A percentile compares a stretch with the other conserved stretches of the same genome.
These are phyloP conservation scores for Letharia columbiana DNA, from an alignment of 495 filamentous ascomycete genomes.

Conservation along the genomic window DNA sequence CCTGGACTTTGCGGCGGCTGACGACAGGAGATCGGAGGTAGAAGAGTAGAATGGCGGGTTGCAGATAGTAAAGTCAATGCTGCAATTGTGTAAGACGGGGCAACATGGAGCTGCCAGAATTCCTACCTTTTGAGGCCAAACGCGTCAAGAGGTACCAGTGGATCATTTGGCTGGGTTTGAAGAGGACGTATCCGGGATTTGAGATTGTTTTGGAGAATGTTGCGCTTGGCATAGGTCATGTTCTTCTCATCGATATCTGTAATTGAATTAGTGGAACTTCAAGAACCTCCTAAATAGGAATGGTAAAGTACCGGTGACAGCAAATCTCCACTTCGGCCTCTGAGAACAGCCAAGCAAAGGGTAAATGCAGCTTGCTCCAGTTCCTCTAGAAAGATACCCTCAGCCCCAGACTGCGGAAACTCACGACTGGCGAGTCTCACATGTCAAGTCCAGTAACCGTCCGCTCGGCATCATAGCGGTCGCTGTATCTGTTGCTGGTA, in stretches of 20 bases:
- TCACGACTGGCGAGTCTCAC: slow-evolving; percentile 26
- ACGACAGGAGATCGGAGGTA: slow-evolving; percentile 53
- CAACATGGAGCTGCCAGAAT: not conserved
- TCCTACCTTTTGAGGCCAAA: slow-evolving; percentile 44
- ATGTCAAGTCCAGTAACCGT: slow-evolving; percentile 72
- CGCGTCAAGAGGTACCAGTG: slow-evolving; percentile 53
- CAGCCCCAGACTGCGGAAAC: not conserved
- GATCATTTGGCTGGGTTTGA: slow-evolving; percentile 39
- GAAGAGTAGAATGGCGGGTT: slow-evolving; percentile 93
- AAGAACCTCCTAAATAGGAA: not conserved
- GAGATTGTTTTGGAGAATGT: slow-evolving; percentile 56
- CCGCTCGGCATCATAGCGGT: slow-evolving; percentile 48
- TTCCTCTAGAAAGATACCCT: slow-evolving; percentile 45
- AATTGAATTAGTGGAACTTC: not conserved
- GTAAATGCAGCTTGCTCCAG: slow-evolving; percentile 86
- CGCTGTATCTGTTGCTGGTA: slow-evolving; percentile 44
- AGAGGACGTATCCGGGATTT: slow-evolving; percentile 56
- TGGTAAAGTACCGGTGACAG: slow-evolving; percentile 51
- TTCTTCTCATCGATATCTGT: slow-evolving; percentile 71
- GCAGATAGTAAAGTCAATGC: slow-evolving; percentile 83
- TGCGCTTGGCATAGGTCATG: slow-evolving; percentile 53
- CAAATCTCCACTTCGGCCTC: slow-evolving; percentile 60
- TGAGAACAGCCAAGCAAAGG: slow-evolving; percentile 69
- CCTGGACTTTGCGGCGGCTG: slow-evolving; percentile 54
- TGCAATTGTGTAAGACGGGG: slow-evolving; percentile 21